Base-by-base conservation (phyloP, 345 rosid genomes). In the Euphorbia peplus region DNA sequence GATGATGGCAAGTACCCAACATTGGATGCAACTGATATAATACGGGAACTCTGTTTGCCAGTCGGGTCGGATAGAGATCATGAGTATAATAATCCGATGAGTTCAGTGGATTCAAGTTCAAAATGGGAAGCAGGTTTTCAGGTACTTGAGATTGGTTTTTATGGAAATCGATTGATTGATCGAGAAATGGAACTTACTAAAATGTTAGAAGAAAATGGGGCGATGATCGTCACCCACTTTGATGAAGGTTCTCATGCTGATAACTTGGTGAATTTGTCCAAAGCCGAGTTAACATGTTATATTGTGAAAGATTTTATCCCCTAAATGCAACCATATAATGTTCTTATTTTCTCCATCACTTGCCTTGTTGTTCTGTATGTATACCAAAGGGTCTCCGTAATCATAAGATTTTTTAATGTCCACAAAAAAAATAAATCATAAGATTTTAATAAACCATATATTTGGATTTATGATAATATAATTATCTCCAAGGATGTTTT, bases 91-190 rank as follows among this genome's bases (percentile, higher is more conserved):
- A 86, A 85, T 54, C 83, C 83, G 2, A 48, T 37, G 37, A 6
- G 37, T 7, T 42, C 26, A 12, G 3, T 2, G 1, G 25, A 39
- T 32, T 32, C 37, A 32, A 32, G 37, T 32, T 2, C 37, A 32
- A 32, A 32, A 3, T 32, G 37, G 37, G 37, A 32, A 32, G 37
- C 37, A 6, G 37, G 37, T 32, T 32, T 32, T 3, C 37, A 6
- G 37, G 6, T 32, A 32, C 37, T 2, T 84, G 89, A 26, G 82
- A 74, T 37, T 74, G 37, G 37, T 32, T 32, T 3, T 32, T 32
- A 72, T 2, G 79, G 70, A 14, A 89, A 89, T 68, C 88, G 87
- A 3, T 53, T 87, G 28, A 15, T 85, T 1, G 90, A 85, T 68
- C 83, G 86, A 16, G 88, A 82, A 80, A 67, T 56, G 19, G 84